Evolutionary conservation across 306 rosid genomes (phyloP).

Genomic region (Parietaria judaica): DNA sequence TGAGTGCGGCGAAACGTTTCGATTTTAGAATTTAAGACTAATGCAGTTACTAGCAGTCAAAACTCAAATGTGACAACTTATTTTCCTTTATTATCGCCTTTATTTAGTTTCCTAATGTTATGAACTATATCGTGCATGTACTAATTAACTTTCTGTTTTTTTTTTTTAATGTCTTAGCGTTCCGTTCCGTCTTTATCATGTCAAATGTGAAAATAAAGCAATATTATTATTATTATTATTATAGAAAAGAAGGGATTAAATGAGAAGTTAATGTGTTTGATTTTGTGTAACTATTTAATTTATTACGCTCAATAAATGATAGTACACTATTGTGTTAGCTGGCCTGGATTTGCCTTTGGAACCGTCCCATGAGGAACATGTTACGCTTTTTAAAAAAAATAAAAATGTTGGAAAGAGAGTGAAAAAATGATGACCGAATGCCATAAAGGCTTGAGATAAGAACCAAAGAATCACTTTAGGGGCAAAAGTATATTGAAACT

Average conservation of each 20-base stretch:
- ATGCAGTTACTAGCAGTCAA: constrained; percentile 1
- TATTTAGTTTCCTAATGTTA: not conserved
- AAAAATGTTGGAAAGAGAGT: constrained; percentile 17
- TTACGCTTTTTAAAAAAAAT: not conserved
- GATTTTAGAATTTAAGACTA: not conserved
- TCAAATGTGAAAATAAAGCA: too few relatives aligned
- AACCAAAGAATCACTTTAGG: constrained; percentile 7
- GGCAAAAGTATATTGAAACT: constrained; percentile 3
- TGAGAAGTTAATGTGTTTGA: too few relatives aligned
- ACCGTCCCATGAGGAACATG: constrained; percentile 19
- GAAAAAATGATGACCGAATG: constrained; percentile 1
- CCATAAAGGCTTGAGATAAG: constrained; percentile 1
- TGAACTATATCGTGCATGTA: not conserved
- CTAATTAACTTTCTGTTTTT: not conserved
- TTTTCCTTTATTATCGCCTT: not conserved
- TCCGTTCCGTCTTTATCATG: too few relatives aligned
- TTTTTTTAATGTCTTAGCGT: too few relatives aligned
- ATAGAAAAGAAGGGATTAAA: too few relatives aligned
- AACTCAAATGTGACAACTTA: not conserved
- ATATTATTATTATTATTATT: too few relatives aligned
- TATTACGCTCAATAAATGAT: too few relatives aligned
- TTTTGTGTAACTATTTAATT: too few relatives aligned
- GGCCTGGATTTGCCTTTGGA: constrained; percentile 4
- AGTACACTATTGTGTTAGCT: not conserved
- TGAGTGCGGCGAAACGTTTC: not conserved